Conservation (phyloP, 2,329 filamentous ascomycete genomes). For the Blastomyces parvus region DNA sequence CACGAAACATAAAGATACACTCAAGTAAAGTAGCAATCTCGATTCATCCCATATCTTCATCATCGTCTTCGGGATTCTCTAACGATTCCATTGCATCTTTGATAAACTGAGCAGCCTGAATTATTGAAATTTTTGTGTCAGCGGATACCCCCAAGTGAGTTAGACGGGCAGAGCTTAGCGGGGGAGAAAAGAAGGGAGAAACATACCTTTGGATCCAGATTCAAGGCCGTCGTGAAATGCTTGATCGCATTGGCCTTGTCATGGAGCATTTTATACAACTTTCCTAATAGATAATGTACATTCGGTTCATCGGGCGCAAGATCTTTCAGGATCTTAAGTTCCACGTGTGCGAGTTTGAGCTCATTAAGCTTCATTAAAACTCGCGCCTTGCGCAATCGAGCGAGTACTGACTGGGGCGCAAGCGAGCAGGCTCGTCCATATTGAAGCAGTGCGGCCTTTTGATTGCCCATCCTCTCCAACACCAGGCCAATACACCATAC, state of each 20-base stretch:
- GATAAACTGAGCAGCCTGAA: conserved; percentile 78
- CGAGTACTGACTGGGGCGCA: conserved; percentile 69
- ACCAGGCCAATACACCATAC: conserved; percentile 88
- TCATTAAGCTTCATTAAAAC: conserved; percentile 67
- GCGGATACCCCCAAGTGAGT: conserved; percentile 11
- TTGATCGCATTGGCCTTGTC: conserved; percentile 68
- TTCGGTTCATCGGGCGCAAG: conserved; percentile 89
- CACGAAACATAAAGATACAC: not conserved
- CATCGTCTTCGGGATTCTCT: conserved; percentile 61
- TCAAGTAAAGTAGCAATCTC: not conserved
- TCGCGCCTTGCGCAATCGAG: conserved; percentile 86
- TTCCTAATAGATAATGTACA: conserved; percentile 85
- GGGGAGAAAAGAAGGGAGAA: conserved; percentile 9
- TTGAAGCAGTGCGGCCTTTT: conserved; percentile 64
- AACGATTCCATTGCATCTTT: conserved; percentile 94
- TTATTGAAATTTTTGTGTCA: conserved; percentile 11
- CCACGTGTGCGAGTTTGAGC: conserved; percentile 62
- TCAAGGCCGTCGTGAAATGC: conserved; percentile 89
- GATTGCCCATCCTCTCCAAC: conserved; percentile 78
- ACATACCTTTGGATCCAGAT: conserved; percentile 88
- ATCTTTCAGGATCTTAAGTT: conserved; percentile 81
- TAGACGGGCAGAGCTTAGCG: not conserved
- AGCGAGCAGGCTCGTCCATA: conserved; percentile 76
- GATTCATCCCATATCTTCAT: conserved; percentile 41
- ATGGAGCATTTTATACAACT: conserved; percentile 49